These are phyloP conservation scores for Micromonas pusilla DNA, from an alignment of 139 green algal genomes.

Conservation along the genomic window DNA sequence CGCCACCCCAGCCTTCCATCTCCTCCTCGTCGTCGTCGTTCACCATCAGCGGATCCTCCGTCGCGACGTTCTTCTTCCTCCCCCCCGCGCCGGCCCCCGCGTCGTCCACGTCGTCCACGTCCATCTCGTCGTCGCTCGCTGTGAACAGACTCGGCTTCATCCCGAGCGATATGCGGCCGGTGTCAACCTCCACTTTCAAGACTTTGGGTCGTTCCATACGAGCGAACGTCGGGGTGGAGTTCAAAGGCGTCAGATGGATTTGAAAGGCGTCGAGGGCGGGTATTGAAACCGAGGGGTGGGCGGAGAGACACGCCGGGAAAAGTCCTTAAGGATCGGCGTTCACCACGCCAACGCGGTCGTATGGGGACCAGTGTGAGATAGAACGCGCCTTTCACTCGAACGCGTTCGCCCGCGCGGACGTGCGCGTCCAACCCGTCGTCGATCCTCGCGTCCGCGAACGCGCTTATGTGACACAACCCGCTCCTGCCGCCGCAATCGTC, in stretches of 20 bases:
- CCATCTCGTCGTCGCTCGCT: slow-evolving; percentile 34
- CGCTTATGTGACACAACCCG: slow-evolving; percentile 72
- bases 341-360: too few species aligned
- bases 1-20: slow-evolving; percentile 17
- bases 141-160: slow-evolving; percentile 31
- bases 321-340: too few species aligned
- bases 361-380: too few species aligned
- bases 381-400: slow-evolving; percentile 58
- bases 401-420: slow-evolving; percentile 54
- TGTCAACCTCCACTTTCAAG: slow-evolving; percentile 52
- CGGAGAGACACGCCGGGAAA: too few species aligned
- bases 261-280: too few species aligned
- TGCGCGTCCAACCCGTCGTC: slow-evolving; percentile 48
- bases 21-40: slow-evolving; percentile 45
- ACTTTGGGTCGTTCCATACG: too few species aligned
- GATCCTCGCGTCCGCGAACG: slow-evolving; percentile 65
- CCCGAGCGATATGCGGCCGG: slow-evolving; percentile 53
- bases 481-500: slow-evolving; percentile 30
- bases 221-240: too few species aligned
- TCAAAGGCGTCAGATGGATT: too few species aligned
- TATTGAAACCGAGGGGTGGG: too few species aligned
- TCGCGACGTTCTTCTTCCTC: not conserved
- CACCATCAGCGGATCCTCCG: slow-evolving; percentile 34
- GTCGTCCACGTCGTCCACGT: not conserved
- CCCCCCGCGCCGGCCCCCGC: slow-evolving; percentile 5